Evolutionary conservation across 1,284 basidiomycete genomes (phyloP).

Genomic region (Cryptococcus depauperatus): DNA sequence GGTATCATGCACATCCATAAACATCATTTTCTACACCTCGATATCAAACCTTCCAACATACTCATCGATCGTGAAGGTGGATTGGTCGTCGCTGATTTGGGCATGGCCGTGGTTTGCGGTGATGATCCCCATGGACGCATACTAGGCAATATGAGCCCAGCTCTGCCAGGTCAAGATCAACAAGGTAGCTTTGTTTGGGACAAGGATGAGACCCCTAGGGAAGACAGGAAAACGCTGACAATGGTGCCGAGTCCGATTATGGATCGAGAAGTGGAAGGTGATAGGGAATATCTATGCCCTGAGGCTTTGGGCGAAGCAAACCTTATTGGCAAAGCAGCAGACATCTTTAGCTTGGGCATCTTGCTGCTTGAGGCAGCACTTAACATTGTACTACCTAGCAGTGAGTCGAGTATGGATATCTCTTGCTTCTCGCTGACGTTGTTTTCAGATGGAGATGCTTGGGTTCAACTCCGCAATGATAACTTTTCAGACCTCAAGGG

Average conservation of each 20-base stretch:
- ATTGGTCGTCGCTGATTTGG: conserved; percentile 96
- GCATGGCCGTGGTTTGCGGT: conserved; percentile 58
- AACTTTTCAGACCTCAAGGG: conserved; percentile 80
- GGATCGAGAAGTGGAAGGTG: conserved; percentile 65
- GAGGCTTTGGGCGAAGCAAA: conserved; percentile 76
- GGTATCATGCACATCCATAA: conserved; percentile 82
- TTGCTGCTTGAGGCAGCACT: conserved; percentile 86
- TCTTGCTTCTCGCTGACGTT: background rate
- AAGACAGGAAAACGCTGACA: background rate
- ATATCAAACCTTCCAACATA: conserved; percentile 79
- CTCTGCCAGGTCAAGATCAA: conserved; percentile 51
- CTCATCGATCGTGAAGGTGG: conserved; percentile 79
- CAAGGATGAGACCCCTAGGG: conserved; percentile 17
- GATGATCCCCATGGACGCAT: conserved; percentile 37
- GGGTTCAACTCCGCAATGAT: conserved; percentile 85
- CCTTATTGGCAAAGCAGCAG: conserved; percentile 64
- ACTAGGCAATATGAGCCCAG: conserved; percentile 20
- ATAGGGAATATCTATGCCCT: conserved; percentile 91
- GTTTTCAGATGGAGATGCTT: conserved; percentile 55
- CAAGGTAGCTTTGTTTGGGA: conserved; percentile 33
- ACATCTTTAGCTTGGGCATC: conserved; percentile 92
- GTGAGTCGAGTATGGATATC: conserved; percentile 52
- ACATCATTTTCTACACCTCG: conserved; percentile 81
- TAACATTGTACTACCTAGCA: conserved; percentile 91
- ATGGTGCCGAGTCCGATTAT: conserved; percentile 24